A percentile compares a stretch with the other conserved stretches of the same genome.
Conservation (phyloP, 164 flowering plant genomes). For the Tinospora cordifolia region DNA sequence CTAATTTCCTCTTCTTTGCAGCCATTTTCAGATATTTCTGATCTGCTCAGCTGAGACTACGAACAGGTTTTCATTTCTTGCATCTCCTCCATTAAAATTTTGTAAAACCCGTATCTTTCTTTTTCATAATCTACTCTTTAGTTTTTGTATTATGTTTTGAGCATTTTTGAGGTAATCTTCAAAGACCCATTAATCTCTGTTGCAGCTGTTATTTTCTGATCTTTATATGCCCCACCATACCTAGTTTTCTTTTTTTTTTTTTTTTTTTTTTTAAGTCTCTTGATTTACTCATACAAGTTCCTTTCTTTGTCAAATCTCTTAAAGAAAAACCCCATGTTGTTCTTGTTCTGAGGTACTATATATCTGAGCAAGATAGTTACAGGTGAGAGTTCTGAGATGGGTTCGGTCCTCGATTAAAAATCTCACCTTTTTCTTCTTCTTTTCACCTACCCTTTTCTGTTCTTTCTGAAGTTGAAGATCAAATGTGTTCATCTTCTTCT, state of each 20-base stretch:
- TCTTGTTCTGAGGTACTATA: neutral
- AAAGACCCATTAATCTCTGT: neutral
- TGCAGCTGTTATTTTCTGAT: neutral
- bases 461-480: slow-evolving; percentile 6
- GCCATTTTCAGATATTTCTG: slow-evolving; percentile 9
- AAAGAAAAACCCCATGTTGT: neutral
- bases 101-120: neutral
- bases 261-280: neutral
- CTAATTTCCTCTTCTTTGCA: slow-evolving; percentile 8
- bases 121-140: too few species aligned
- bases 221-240: neutral
- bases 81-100: too few species aligned
- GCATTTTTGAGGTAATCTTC: neutral
- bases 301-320: neutral
- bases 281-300: neutral
- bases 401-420: neutral
- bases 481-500: slow-evolving; percentile 22
- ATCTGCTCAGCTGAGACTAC: neutral
- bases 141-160: neutral
- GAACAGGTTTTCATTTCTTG: too few species aligned
- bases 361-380: slow-evolving; percentile 1
- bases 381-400: neutral
- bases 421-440: neutral
- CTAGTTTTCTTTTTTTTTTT: neutral
- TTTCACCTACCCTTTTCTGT: neutral